A percentile compares a stretch with the other conserved stretches of the same genome.
These are phyloP conservation scores for Santalum album DNA, from an alignment of 164 flowering plant species.

Conservation along the genomic window DNA sequence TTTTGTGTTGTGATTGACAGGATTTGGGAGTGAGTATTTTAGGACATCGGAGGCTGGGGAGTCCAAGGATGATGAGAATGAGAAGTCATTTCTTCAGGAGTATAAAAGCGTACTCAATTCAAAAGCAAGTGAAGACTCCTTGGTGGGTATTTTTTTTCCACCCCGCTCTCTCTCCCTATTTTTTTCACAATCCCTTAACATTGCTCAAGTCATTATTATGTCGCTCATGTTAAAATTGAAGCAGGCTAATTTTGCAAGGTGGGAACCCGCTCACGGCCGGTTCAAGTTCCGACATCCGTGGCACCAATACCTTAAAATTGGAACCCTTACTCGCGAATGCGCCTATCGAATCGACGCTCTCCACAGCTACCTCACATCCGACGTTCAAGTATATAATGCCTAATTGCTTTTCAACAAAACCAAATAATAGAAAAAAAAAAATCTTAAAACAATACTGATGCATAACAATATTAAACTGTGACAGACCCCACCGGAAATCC, in stretches of 20 bases:
- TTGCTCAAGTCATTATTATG: no score
- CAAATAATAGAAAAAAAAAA: not conserved
- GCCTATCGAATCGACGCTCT: slow-evolving; percentile 30
- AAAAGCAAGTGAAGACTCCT: slow-evolving; percentile 18
- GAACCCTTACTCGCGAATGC: slow-evolving; percentile 23
- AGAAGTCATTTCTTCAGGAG: slow-evolving; percentile 9
- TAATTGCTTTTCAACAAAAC: not conserved
- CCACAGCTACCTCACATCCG: slow-evolving; percentile 16
- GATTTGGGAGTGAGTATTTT: slow-evolving; percentile 19
- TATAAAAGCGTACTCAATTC: slow-evolving; percentile 24
- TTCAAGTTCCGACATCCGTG: slow-evolving; percentile 38
- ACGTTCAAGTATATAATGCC: no score
- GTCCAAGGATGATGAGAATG: slow-evolving; percentile 3
- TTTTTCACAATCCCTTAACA: not conserved
- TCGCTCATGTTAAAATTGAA: not conserved
- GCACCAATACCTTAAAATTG: slow-evolving; percentile 31
- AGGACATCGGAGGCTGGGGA: not conserved
- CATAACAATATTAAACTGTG: no score
- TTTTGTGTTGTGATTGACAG: slow-evolving; percentile 3
- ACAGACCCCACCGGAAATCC: slow-evolving; percentile 11
- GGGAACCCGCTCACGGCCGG: slow-evolving; percentile 40
- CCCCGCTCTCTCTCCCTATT: not conserved
- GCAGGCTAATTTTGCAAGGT: slow-evolving; percentile 41
- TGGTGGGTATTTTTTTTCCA: slow-evolving; percentile 14
- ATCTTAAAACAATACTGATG: no score